These are phyloP conservation scores for Chaetoscypha palmicola DNA, from an alignment of 2,329 filamentous ascomycete genomes.

Conservation along the genomic window DNA sequence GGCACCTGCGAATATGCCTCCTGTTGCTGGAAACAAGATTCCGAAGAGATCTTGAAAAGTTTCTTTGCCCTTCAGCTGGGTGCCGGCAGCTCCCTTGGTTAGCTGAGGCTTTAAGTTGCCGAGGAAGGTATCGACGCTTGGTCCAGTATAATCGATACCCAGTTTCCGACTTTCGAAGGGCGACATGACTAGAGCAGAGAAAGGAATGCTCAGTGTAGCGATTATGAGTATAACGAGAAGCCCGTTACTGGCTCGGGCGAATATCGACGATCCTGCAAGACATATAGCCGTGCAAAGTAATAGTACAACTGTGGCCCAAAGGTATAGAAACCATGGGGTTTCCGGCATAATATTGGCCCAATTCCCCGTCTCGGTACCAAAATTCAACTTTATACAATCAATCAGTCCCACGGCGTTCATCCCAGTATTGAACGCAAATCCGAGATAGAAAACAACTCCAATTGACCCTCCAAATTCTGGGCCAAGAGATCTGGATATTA, in stretches of 20 bases:
- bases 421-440: slow-evolving; percentile 79
- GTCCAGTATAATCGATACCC: slow-evolving; percentile 70
- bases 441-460: slow-evolving; percentile 82
- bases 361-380: slow-evolving; percentile 51
- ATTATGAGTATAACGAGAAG: slow-evolving; percentile 64
- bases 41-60: slow-evolving; percentile 80
- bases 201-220: slow-evolving; percentile 72
- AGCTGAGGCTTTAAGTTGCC: slow-evolving; percentile 67
- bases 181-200: slow-evolving; percentile 62
- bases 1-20: slow-evolving; percentile 61
- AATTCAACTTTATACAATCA: slow-evolving; percentile 72
- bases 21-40: slow-evolving; percentile 67
- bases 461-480: slow-evolving; percentile 88
- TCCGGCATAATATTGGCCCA: slow-evolving; percentile 56
- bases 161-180: slow-evolving; percentile 59
- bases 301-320: slow-evolving; percentile 66
- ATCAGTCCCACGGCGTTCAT: slow-evolving; percentile 83
- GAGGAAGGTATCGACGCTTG: slow-evolving; percentile 61
- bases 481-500: slow-evolving; percentile 78
- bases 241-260: slow-evolving; percentile 72
- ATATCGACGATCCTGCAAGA: slow-evolving; percentile 71
- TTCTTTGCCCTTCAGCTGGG: slow-evolving; percentile 53
- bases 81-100: slow-evolving; percentile 54
- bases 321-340: slow-evolving; percentile 70
- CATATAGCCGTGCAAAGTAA: slow-evolving; percentile 67